Percentiles rank a stretch among this genome's conserved stretches.
phyloP scores from a whole-genome alignment of 2,329 filamentous ascomycete species.

The Fusarium sp. region DNA sequence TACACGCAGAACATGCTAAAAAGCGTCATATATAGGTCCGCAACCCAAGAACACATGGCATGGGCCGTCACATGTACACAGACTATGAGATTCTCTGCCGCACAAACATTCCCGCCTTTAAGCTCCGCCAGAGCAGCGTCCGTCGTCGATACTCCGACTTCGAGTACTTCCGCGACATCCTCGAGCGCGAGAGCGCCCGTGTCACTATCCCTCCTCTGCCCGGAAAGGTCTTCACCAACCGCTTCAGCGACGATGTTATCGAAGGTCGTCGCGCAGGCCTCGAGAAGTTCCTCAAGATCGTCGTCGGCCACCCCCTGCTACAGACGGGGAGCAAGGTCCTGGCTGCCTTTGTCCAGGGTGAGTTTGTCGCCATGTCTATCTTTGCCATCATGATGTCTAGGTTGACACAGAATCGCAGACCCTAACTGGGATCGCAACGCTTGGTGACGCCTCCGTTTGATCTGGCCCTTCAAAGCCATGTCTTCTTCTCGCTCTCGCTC shows the following conservation, averaged over 20 bases:
- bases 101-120: slow-evolving; percentile 99
- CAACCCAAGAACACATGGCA: slow-evolving; percentile 92
- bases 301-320: slow-evolving; percentile 92
- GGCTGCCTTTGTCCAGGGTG: slow-evolving; percentile 95
- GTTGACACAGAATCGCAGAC: slow-evolving; percentile 55
- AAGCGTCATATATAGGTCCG: slow-evolving; percentile 69
- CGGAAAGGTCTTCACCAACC: slow-evolving; percentile 97
- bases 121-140: slow-evolving; percentile 86
- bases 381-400: not conserved
- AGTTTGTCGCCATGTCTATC: slow-evolving; percentile 26
- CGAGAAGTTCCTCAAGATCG: slow-evolving; percentile 96
- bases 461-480: slow-evolving; percentile 32
- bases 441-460: slow-evolving; percentile 65
- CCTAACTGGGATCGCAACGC: slow-evolving; percentile 92
- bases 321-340: slow-evolving; percentile 98
- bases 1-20: not conserved
- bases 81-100: slow-evolving; percentile 98
- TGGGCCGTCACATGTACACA: slow-evolving; percentile 96
- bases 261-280: slow-evolving; percentile 90
- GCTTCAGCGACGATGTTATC: slow-evolving; percentile 98
- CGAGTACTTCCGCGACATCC: slow-evolving; percentile 97
- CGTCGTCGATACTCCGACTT: slow-evolving; percentile 97
- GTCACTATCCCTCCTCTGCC: slow-evolving; percentile 96
- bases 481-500: slow-evolving; percentile 29
- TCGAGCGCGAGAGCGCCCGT: slow-evolving; percentile 91